A percentile compares a stretch with the other conserved stretches of the same genome.
Conservation (phyloP, 441 rosid genomes). For the Raphanus hybrid region DNA sequence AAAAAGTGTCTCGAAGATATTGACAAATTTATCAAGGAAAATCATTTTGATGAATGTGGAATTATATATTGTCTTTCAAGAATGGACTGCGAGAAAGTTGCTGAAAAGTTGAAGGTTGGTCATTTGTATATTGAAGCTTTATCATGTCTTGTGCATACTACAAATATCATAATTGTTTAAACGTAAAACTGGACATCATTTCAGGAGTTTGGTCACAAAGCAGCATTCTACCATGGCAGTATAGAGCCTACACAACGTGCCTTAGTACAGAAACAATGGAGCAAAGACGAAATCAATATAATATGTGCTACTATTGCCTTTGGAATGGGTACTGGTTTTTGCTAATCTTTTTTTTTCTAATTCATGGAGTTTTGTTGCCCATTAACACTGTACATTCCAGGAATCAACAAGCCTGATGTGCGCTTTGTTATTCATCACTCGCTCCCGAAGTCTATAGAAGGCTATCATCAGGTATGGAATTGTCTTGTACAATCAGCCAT, state of each 20-base stretch:
- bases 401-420: constrained; percentile 98
- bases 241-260: constrained; percentile 86
- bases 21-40: constrained; percentile 77
- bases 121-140: constrained; percentile 14
- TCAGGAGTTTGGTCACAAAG: constrained; percentile 92
- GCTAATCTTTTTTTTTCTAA: neutral
- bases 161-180: neutral
- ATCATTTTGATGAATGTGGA: constrained; percentile 89
- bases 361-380: neutral
- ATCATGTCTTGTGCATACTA: neutral
- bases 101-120: constrained; percentile 77
- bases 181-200: constrained; percentile 28
- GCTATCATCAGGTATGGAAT: constrained; percentile 83
- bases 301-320: constrained; percentile 94
- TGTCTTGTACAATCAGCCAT: neutral
- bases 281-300: constrained; percentile 96
- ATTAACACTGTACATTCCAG: constrained; percentile 51
- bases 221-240: constrained; percentile 96
- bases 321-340: constrained; percentile 80
- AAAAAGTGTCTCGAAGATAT: constrained; percentile 87
- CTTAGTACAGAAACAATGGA: constrained; percentile 91
- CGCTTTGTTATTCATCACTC: constrained; percentile 98
- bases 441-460: constrained; percentile 94
- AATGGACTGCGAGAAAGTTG: constrained; percentile 93
- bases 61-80: constrained; percentile 94